Evolutionary conservation across 306 rosid genomes (phyloP).

Genomic region (Begonia loranthoides): DNA sequence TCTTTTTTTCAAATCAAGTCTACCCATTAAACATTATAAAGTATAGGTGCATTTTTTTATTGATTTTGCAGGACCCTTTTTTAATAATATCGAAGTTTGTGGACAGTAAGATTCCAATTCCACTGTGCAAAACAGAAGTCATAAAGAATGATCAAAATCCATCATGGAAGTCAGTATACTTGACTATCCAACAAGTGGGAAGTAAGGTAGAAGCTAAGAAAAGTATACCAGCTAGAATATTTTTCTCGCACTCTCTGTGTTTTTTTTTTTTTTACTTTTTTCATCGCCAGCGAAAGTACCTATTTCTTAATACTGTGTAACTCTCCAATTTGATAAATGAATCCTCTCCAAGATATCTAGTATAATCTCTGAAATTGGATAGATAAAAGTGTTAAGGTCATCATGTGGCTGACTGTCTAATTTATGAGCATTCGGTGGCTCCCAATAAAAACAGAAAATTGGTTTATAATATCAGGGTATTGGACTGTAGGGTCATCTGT

Average conservation of each 20-base stretch:
- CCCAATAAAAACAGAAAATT: too few relatives aligned
- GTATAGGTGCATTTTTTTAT: slow-evolving; percentile 13
- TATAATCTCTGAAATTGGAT: too few relatives aligned
- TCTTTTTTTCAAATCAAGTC: slow-evolving; percentile 5
- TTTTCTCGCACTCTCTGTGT: background rate
- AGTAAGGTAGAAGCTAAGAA: slow-evolving; percentile 55
- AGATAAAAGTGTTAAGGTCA: too few relatives aligned
- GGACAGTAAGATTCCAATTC: slow-evolving; percentile 60
- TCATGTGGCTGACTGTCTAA: too few relatives aligned
- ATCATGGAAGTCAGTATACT: slow-evolving; percentile 65
- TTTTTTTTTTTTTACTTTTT: too few relatives aligned
- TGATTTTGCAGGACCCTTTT: slow-evolving; percentile 73
- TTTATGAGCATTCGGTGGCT: too few relatives aligned
- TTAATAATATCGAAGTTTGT: slow-evolving; percentile 59
- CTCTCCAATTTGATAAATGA: background rate
- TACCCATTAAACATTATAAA: background rate
- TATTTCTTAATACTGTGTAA: too few relatives aligned
- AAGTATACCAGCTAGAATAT: background rate
- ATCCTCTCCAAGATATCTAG: too few relatives aligned
- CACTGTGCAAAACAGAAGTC: slow-evolving; percentile 91
- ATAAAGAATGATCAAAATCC: slow-evolving; percentile 82
- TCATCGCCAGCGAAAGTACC: too few relatives aligned
- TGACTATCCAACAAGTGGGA: slow-evolving; percentile 92
- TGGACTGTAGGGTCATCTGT: slow-evolving; percentile 7
- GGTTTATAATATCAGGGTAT: background rate